Conservation (phyloP, 2,329 filamentous ascomycete species). For the Botryotinia globosa region DNA sequence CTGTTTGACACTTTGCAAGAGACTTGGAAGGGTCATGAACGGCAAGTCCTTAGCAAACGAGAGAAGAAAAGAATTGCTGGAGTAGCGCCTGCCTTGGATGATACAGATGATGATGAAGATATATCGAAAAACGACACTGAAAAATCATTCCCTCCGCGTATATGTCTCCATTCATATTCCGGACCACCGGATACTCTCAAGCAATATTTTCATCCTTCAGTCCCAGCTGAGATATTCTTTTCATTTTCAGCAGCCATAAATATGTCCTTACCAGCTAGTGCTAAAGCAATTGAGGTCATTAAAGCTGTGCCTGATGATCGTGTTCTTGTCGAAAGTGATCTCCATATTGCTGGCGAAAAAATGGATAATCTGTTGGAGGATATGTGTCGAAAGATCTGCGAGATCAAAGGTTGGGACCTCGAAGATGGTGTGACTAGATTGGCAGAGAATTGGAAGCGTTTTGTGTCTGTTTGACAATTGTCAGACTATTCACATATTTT, state of each 20-base stretch:
- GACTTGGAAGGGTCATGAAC: slow-evolving; percentile 70
- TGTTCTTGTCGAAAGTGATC: slow-evolving; percentile 84
- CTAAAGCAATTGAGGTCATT: slow-evolving; percentile 58
- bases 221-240: slow-evolving; percentile 78
- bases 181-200: slow-evolving; percentile 71
- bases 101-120: slow-evolving; percentile 40
- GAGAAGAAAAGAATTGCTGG: slow-evolving; percentile 52
- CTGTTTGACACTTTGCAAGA: slow-evolving; percentile 63
- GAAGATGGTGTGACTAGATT: slow-evolving; percentile 67
- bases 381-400: slow-evolving; percentile 72
- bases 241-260: slow-evolving; percentile 88
- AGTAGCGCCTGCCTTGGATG: slow-evolving; percentile 37
- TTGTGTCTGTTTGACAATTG: slow-evolving; percentile 43
- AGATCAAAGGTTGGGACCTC: slow-evolving; percentile 73
- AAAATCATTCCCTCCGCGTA: slow-evolving; percentile 75
- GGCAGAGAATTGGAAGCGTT: slow-evolving; percentile 72
- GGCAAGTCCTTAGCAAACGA: slow-evolving; percentile 56
- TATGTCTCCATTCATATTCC: slow-evolving; percentile 93
- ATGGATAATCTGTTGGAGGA: slow-evolving; percentile 80
- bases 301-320: slow-evolving; percentile 71
- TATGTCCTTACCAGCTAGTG: slow-evolving; percentile 52
- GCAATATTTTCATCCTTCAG: slow-evolving; percentile 70
- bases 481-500: neutral
- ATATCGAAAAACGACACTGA: slow-evolving; percentile 36
- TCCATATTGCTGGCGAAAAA: slow-evolving; percentile 74